phyloP scores from a whole-genome alignment of 305 asterid genomes.

The Fraxinus sp. region DNA sequence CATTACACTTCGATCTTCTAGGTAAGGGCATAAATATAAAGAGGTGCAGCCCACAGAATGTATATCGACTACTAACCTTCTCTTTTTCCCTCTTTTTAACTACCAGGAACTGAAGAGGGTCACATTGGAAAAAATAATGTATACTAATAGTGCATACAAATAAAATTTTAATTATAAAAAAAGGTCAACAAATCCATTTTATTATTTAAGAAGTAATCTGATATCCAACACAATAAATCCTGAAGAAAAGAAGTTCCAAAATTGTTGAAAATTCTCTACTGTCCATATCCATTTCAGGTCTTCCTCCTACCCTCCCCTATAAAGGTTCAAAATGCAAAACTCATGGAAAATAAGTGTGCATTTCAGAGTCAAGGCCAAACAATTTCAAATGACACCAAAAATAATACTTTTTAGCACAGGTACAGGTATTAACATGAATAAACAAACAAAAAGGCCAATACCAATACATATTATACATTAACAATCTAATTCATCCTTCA shows the following conservation, averaged over 20 bases:
- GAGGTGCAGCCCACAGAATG: not conserved
- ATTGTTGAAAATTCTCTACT: slow-evolving; percentile 1
- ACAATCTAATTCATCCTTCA: not conserved
- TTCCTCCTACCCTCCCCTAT: not conserved
- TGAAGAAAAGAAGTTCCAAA: not conserved
- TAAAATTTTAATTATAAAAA: not conserved
- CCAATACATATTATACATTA: not conserved
- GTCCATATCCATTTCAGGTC: not conserved
- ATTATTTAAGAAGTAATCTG: not conserved
- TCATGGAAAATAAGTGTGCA: slow-evolving; percentile 9
- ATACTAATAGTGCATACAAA: not conserved
- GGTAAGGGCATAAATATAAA: not conserved
- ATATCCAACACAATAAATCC: not conserved
- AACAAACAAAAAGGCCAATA: slow-evolving; percentile 18
- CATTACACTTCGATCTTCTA: not conserved
- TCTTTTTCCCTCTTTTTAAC: not conserved
- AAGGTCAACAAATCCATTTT: not conserved
- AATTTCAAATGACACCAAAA: not conserved
- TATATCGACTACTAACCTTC: not conserved
- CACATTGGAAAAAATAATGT: not conserved
- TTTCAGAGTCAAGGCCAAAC: not conserved
- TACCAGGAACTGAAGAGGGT: not conserved
- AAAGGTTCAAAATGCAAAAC: slow-evolving; percentile 12
- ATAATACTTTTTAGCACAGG: not conserved
- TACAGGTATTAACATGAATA: not conserved